Percentiles rank a stretch among this genome's conserved stretches.
Evolutionary conservation across 495 filamentous ascomycete species (phyloP).

Genomic region (Podospora bellae-mahoneyi): DNA sequence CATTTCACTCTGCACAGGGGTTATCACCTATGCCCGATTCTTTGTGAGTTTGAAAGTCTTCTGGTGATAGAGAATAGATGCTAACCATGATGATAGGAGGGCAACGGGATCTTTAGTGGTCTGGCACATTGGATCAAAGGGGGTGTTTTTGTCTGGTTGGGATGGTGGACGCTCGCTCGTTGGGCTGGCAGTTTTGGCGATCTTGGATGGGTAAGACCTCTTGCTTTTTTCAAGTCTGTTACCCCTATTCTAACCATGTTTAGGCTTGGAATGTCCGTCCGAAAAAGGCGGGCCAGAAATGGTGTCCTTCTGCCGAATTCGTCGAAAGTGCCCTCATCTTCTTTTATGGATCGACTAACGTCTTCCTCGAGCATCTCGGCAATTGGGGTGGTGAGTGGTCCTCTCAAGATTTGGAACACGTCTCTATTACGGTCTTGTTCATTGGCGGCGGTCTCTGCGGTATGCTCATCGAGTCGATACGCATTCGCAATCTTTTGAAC

Average conservation of each 20-base stretch:
- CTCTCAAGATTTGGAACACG: slow-evolving; percentile 81
- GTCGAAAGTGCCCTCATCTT: slow-evolving; percentile 86
- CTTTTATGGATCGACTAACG: slow-evolving; percentile 81
- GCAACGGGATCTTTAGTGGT: slow-evolving; percentile 57
- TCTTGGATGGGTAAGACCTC: slow-evolving; percentile 69
- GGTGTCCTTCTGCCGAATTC: slow-evolving; percentile 78
- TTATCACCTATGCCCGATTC: slow-evolving; percentile 55
- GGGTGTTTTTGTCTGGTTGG: slow-evolving; percentile 96
- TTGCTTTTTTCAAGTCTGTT: background rate
- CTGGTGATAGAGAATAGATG: slow-evolving; percentile 29
- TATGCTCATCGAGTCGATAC: slow-evolving; percentile 85
- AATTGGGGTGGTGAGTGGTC: slow-evolving; percentile 67
- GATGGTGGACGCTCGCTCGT: slow-evolving; percentile 80
- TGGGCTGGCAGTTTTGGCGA: slow-evolving; percentile 90
- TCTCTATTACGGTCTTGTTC: slow-evolving; percentile 91
- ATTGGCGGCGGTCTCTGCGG: slow-evolving; percentile 90
- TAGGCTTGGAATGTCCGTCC: slow-evolving; percentile 88
- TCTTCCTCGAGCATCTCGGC: slow-evolving; percentile 87
- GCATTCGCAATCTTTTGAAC: slow-evolving; percentile 69
- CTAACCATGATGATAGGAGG: slow-evolving; percentile 24
- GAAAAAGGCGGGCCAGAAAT: slow-evolving; percentile 56
- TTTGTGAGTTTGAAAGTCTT: slow-evolving; percentile 48
- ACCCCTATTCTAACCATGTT: slow-evolving; percentile 19
- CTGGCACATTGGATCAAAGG: slow-evolving; percentile 95
- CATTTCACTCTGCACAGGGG: slow-evolving; percentile 57